Conservation (phyloP, 2,329 filamentous ascomycete genomes). For the Coleophoma eucalyptorum region DNA sequence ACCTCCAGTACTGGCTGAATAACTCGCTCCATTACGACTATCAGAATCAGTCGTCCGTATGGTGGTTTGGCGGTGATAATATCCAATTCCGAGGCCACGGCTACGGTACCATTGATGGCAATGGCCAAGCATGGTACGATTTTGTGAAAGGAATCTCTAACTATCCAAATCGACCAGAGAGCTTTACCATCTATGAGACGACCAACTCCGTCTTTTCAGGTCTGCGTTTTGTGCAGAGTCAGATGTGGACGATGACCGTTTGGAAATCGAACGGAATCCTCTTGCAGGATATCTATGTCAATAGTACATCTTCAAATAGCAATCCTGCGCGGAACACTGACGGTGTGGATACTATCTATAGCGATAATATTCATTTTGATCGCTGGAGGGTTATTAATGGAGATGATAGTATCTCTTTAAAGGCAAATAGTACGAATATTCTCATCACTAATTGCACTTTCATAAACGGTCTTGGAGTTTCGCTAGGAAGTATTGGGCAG, state of each 20-base stretch:
- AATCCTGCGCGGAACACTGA: slow-evolving; percentile 29
- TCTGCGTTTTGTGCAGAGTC: slow-evolving; percentile 48
- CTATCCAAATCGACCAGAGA: slow-evolving; percentile 44
- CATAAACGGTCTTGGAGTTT: slow-evolving; percentile 45
- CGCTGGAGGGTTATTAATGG: slow-evolving; percentile 46
- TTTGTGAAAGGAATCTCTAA: slow-evolving; percentile 41
- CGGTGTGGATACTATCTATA: slow-evolving; percentile 46
- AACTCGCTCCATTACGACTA: slow-evolving; percentile 46
- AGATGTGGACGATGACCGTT: slow-evolving; percentile 54
- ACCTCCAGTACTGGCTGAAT: slow-evolving; percentile 46
- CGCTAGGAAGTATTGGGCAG: slow-evolving; percentile 54
- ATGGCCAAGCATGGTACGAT: slow-evolving; percentile 58
- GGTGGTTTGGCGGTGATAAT: slow-evolving; percentile 47
- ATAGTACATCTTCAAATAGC: slow-evolving; percentile 39
- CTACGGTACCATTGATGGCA: slow-evolving; percentile 51
- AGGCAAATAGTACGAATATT: slow-evolving; percentile 53
- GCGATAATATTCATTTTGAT: slow-evolving; percentile 44
- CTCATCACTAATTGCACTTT: slow-evolving; percentile 43
- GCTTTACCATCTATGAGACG: slow-evolving; percentile 45
- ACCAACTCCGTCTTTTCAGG: slow-evolving; percentile 44
- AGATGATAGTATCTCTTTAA: slow-evolving; percentile 49
- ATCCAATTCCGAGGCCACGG: slow-evolving; percentile 43
- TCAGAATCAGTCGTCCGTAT: slow-evolving; percentile 49
- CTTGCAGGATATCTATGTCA: slow-evolving; percentile 48
- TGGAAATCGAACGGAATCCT: slow-evolving; percentile 37